A percentile compares a stretch with the other conserved stretches of the same genome.
Conservation (phyloP, 495 filamentous ascomycete genomes). For the Penicillium pulvis region DNA sequence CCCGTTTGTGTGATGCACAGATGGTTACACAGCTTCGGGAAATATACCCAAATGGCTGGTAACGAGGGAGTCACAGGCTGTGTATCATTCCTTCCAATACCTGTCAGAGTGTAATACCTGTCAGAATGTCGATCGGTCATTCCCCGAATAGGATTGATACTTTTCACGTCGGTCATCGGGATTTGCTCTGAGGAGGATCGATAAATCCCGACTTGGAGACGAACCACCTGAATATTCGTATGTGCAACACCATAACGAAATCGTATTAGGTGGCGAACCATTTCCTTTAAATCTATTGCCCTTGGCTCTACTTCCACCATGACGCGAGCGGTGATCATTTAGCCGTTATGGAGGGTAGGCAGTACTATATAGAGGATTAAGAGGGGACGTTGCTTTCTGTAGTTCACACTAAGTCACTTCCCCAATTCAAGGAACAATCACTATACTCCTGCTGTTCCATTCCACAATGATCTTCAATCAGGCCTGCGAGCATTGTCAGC, state of each 20-base stretch:
- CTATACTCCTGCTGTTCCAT: background rate
- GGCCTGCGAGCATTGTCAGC: conserved; percentile 5
- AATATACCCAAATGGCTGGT: background rate
- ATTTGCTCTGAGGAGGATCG: background rate
- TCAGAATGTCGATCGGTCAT: background rate
- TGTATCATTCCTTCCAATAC: background rate
- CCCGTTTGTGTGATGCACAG: background rate
- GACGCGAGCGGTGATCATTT: background rate
- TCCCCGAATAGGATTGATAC: background rate
- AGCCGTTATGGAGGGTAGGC: background rate
- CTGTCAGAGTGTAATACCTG: background rate
- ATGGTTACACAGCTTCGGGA: background rate
- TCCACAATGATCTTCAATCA: conserved; percentile 9
- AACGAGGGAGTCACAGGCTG: background rate
- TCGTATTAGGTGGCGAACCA: background rate
- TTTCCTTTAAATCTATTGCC: background rate
- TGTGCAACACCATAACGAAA: background rate
- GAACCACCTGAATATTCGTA: background rate
- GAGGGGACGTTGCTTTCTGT: background rate
- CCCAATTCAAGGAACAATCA: background rate
- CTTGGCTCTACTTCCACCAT: background rate
- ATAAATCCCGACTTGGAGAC: background rate
- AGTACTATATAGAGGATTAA: background rate
- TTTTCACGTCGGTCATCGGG: background rate
- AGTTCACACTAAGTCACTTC: background rate